These are phyloP conservation scores for Fusarium papillatum DNA, from an alignment of 2,329 filamentous ascomycete genomes.

Conservation along the genomic window DNA sequence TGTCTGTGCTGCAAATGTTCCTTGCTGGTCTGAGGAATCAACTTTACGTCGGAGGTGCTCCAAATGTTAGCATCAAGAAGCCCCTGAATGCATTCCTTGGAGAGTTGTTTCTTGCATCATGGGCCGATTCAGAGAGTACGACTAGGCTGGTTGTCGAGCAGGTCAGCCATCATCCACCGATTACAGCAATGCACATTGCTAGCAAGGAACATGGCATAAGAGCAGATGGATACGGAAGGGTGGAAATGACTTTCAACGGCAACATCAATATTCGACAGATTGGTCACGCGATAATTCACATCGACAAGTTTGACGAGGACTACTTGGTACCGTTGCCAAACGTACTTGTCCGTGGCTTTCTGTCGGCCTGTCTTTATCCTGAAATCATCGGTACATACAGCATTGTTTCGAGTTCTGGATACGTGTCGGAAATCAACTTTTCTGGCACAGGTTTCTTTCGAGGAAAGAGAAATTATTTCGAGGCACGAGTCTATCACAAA, in stretches of 20 bases:
- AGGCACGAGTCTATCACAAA: constrained; percentile 56
- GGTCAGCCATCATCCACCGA: constrained; percentile 67
- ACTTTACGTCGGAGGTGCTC: constrained; percentile 61
- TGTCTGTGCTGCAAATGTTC: constrained; percentile 62
- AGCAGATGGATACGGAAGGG: constrained; percentile 64
- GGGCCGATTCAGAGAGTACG: constrained; percentile 46
- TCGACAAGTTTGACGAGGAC: constrained; percentile 64
- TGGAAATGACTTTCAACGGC: constrained; percentile 65
- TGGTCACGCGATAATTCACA: constrained; percentile 62
- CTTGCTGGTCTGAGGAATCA: constrained; percentile 61
- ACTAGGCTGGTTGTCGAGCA: constrained; percentile 58
- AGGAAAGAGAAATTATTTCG: constrained; percentile 57
- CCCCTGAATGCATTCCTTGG: constrained; percentile 67
- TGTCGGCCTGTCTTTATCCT: constrained; percentile 62
- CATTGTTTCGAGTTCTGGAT: constrained; percentile 60
- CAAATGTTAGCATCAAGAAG: constrained; percentile 64
- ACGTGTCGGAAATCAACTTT: constrained; percentile 61
- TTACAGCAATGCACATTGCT: constrained; percentile 64
- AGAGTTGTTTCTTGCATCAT: constrained; percentile 61
- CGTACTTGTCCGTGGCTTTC: constrained; percentile 61
- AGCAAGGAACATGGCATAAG: constrained; percentile 59
- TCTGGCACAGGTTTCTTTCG: constrained; percentile 58
- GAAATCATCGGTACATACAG: constrained; percentile 61
- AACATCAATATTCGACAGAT: constrained; percentile 64
- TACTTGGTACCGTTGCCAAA: constrained; percentile 63